Evolutionary conservation across 2,329 filamentous ascomycete species (phyloP).

Genomic region (Neofusicoccum kwambonambiense): DNA sequence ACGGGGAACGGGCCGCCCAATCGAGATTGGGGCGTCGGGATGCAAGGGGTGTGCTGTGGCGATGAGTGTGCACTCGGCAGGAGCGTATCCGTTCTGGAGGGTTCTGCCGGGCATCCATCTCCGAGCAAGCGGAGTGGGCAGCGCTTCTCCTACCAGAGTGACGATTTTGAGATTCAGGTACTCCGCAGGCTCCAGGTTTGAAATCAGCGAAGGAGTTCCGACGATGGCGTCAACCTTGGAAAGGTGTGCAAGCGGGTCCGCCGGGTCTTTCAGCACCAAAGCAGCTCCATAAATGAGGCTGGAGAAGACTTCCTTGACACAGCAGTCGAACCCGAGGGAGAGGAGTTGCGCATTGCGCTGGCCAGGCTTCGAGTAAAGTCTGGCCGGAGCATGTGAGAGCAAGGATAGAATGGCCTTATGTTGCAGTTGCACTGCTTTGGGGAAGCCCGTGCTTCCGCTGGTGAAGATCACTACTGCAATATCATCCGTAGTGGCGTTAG

Average conservation of each 20-base stretch:
- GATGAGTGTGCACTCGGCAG: slow-evolving; percentile 14
- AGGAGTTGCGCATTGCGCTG: slow-evolving; percentile 19
- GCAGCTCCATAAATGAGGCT: slow-evolving; percentile 19
- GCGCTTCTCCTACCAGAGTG: slow-evolving; percentile 12
- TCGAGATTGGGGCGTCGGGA: not conserved
- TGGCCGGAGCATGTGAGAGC: slow-evolving; percentile 3
- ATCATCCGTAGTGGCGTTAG: not conserved
- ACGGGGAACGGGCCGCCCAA: slow-evolving; percentile 11
- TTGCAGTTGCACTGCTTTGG: slow-evolving; percentile 13
- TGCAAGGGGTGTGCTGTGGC: slow-evolving; percentile 6
- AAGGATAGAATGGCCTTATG: slow-evolving; percentile 16
- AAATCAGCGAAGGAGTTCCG: slow-evolving; percentile 14
- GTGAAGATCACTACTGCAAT: slow-evolving; percentile 17
- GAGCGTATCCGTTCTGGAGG: slow-evolving; percentile 16
- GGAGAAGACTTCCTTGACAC: slow-evolving; percentile 18
- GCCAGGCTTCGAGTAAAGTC: slow-evolving; percentile 15
- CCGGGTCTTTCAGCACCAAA: slow-evolving; percentile 17
- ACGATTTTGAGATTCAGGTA: slow-evolving; percentile 10
- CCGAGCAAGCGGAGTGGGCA: slow-evolving; percentile 11
- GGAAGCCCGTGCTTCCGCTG: slow-evolving; percentile 17
- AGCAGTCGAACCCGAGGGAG: slow-evolving; percentile 19
- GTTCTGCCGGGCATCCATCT: slow-evolving; percentile 5
- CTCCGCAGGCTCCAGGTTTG: slow-evolving; percentile 3
- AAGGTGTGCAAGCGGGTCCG: slow-evolving; percentile 16
- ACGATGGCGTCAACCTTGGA: slow-evolving; percentile 11